Evolutionary conservation across 2,329 filamentous ascomycete species (phyloP).

Genomic region (Colletotrichum sansevieriae): DNA sequence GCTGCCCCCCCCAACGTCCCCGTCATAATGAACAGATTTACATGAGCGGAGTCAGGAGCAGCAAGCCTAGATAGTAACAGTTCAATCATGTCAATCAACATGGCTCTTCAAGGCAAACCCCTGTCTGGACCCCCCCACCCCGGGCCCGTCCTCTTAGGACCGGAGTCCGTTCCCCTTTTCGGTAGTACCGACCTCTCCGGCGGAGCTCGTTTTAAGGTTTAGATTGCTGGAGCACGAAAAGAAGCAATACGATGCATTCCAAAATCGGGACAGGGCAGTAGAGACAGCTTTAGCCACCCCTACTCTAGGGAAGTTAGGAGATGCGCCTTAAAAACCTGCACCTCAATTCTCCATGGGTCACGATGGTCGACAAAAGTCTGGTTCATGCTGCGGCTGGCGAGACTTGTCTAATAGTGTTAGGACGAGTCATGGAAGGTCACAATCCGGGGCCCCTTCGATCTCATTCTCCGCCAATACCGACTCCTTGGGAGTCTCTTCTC

Average conservation of each 20-base stretch:
- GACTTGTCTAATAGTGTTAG: neutral
- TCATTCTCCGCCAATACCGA: slow-evolving; percentile 24
- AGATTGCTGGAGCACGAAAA: slow-evolving; percentile 9
- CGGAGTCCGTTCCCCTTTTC: slow-evolving; percentile 32
- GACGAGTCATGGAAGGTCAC: slow-evolving; percentile 24
- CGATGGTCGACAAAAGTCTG: slow-evolving; percentile 23
- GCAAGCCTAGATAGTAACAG: neutral
- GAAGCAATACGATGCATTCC: neutral
- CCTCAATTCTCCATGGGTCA: slow-evolving; percentile 1
- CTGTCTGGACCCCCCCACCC: slow-evolving; percentile 1
- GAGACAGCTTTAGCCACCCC: slow-evolving; percentile 4
- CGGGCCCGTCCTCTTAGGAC: slow-evolving; percentile 21
- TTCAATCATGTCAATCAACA: slow-evolving; percentile 38
- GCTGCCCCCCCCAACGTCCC: slow-evolving; percentile 16
- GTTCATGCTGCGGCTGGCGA: slow-evolving; percentile 15
- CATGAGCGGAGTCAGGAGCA: neutral
- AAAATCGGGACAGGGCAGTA: neutral
- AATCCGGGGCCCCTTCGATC: slow-evolving; percentile 15
- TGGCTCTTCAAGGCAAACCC: slow-evolving; percentile 28
- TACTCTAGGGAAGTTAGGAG: neutral
- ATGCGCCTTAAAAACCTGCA: neutral
- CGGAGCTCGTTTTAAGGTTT: slow-evolving; percentile 34
- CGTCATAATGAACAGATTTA: neutral
- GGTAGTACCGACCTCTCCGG: slow-evolving; percentile 31
- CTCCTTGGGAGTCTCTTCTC: slow-evolving; percentile 11